Evolutionary conservation across 768 basidiomycete species (phyloP).

Genomic region (Pisolithus orientalis): DNA sequence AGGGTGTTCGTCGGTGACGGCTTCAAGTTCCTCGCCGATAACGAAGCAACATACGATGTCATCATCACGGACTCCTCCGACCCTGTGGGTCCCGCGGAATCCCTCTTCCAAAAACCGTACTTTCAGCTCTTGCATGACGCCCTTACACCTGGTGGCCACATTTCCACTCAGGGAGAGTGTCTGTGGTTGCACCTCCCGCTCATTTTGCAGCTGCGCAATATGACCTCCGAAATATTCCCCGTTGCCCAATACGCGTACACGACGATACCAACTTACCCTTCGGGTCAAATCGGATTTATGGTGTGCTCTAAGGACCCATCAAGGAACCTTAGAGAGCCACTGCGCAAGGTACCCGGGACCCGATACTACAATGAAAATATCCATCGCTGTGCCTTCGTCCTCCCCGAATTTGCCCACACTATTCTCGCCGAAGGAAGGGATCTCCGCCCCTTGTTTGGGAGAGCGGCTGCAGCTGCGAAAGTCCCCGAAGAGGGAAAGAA

Average conservation of each 20-base stretch:
- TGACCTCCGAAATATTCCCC: constrained; percentile 70
- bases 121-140: constrained; percentile 92
- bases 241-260: constrained; percentile 88
- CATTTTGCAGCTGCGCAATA: constrained; percentile 67
- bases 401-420: constrained; percentile 87
- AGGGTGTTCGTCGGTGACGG: constrained; percentile 88
- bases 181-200: constrained; percentile 90
- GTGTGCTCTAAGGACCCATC: constrained; percentile 74
- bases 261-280: constrained; percentile 96
- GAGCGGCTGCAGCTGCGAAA: constrained; percentile 42
- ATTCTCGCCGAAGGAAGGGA: constrained; percentile 69
- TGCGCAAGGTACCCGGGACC: constrained; percentile 65
- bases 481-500: constrained; percentile 41
- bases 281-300: constrained; percentile 96
- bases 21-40: constrained; percentile 91
- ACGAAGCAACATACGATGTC: constrained; percentile 85
- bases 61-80: constrained; percentile 99
- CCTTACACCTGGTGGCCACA: constrained; percentile 82
- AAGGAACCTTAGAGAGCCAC: constrained; percentile 64
- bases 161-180: constrained; percentile 94
- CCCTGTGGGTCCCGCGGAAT: constrained; percentile 91
- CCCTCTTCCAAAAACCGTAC: constrained; percentile 95
- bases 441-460: constrained; percentile 70
- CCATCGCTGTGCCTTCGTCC: constrained; percentile 77
- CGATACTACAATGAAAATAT: constrained; percentile 82